Evolutionary conservation across 371 early-diverging fungal genomes (phyloP), one percentile per base, ranked within the genome.

Genomic region (Rhizopus stolonifer): DNA sequence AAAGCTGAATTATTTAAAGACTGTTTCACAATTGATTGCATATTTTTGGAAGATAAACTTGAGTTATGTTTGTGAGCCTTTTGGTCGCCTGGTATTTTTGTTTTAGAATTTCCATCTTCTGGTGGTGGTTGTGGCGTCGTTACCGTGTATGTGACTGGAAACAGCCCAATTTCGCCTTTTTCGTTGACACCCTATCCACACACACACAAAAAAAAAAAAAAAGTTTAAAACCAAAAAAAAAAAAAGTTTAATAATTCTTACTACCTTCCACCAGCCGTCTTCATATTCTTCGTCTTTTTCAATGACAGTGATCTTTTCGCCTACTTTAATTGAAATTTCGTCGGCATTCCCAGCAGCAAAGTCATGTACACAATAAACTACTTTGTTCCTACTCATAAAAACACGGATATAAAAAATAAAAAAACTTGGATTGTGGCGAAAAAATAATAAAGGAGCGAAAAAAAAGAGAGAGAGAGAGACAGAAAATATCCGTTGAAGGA

Each of bases 211-310:
- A 51, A 24, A 51, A 13, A 51, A 14, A 39, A 4, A 40, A 21
- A 15, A 39, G 26, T 15, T 11, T 38, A 5, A 15, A 38, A n/a
- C 17, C 31, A 29, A 29, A 29, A 29, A 29, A 4, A 1, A 40
- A 40, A 18, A 40, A 48, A 7, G 4, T 38, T 17, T 13, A 11
- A 26, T 23, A 46, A n/a, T 24, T 25, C 45, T 24, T 17, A 43
- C 45, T 61, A 61, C 62, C 50, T 62, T 49, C 87, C 88, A 91
- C 90, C 92, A 91, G 19, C 90, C 90, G 64, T 91, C 92, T 23
- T 76, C 75, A 61, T 77, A 89, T 9, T 78, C 74, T 15, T 89
- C 89, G 61, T 91, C 92, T 52, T 77, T 78, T 56, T 88, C 87
- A 11, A 89, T 54, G 1, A 91, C 83, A 24, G 84, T 63, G 8